phyloP scores from a whole-genome alignment of 345 rosid species.

The Clausena lansium region DNA sequence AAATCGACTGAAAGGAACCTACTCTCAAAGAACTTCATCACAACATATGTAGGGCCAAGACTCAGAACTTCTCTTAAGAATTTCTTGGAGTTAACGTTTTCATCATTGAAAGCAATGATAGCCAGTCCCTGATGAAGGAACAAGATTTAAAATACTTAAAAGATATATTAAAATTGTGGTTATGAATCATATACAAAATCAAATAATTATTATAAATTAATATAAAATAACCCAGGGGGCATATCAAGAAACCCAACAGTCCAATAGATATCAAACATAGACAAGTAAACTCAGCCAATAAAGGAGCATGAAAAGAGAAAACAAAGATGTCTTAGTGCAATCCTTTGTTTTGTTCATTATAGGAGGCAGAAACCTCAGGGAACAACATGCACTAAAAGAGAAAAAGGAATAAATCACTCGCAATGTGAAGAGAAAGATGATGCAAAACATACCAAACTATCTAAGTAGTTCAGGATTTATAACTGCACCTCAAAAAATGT shows the following conservation, averaged over 20 bases:
- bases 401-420: not conserved
- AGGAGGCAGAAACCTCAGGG: not conserved
- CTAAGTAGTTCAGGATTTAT: not conserved
- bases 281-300: not conserved
- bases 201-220: not conserved
- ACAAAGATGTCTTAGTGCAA: not conserved
- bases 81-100: slow-evolving; percentile 47
- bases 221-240: not conserved
- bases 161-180: not conserved
- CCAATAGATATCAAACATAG: not conserved
- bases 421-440: not conserved
- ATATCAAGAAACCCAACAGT: not conserved
- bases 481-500: too few relatives aligned
- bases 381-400: not conserved
- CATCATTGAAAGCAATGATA: slow-evolving; percentile 77
- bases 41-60: slow-evolving; percentile 92
- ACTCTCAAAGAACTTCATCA: slow-evolving; percentile 94
- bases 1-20: slow-evolving; percentile 20
- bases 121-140: slow-evolving; percentile 62
- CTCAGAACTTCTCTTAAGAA: slow-evolving; percentile 66
- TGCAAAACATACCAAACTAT: not conserved
- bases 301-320: not conserved
- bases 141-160: not conserved
- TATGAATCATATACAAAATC: not conserved
- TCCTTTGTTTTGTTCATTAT: not conserved